Evolutionary conservation across 2,329 filamentous ascomycete species (phyloP), one percentile per base, ranked within the genome.

Genomic region (Cordyceps cateniannulata): DNA sequence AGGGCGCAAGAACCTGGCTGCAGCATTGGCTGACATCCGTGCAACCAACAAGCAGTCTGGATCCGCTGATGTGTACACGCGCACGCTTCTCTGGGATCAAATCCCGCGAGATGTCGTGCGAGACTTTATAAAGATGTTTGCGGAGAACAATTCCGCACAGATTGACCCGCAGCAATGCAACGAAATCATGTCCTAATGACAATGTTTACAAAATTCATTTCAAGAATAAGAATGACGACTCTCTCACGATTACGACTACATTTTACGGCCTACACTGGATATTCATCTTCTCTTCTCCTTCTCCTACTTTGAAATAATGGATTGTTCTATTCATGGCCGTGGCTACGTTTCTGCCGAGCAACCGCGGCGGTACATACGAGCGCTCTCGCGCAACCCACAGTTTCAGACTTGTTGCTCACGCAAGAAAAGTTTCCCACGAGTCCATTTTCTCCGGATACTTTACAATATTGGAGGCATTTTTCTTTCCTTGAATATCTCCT

Each of bases 51-150:
- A 91, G 75, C 84, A 89, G 67, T 84, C 84, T 56, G 72, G 71
- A 55, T 89, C 88, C 52, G 90, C 93, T 61, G 92, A 97, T 69
- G 90, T 97, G 47, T 96, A 96, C 77, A 96, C 93, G 38, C 85
- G 93, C 62, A 96, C 91, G 64, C 82, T 98, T 63, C 85, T 98
- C 62, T 96, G 91, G 91, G 92, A 97, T 70, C 90, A 93, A 75
- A 93, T 98, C 68, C 93, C 95, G 16, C 84, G 86, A 67, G 92
- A 98, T 65, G 92, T 98, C 53, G 91, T 99, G 59, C 86, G 87
- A 67, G 91, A 93, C 72, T 98, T 98, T 79, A 90, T 90, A 69
- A 90, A 91, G 75, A 92, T 96, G 84, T 89, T 96, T 68, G 85
- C 89, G 65, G 89, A 95, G 70, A 88, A 83, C 75, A 87, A 81